These are phyloP conservation scores for Scopulariopsis brevicaulis DNA, from an alignment of 2,329 filamentous ascomycete species.

Conservation along the genomic window DNA sequence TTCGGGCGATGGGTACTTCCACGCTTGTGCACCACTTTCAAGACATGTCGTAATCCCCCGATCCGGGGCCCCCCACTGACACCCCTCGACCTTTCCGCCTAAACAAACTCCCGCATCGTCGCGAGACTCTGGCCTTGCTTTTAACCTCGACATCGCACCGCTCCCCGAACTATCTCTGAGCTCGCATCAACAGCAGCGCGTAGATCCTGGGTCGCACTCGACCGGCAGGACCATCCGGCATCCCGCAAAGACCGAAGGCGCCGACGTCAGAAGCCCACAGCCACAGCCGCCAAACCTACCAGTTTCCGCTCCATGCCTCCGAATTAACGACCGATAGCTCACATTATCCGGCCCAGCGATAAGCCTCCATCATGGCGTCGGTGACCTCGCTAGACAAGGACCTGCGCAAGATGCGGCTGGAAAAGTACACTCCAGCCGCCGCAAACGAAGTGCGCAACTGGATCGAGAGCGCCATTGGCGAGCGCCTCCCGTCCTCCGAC, in stretches of 20 bases:
- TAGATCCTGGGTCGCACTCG: too few species aligned
- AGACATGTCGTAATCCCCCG: not conserved
- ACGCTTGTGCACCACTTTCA: not conserved
- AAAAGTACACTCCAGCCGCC: slow-evolving; percentile 84
- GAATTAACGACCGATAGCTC: not conserved
- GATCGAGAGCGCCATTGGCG: slow-evolving; percentile 74
- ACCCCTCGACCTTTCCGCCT: not conserved
- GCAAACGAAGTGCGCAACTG: slow-evolving; percentile 76
- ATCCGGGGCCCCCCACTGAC: not conserved
- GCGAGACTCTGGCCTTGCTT: not conserved
- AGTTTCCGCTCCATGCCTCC: not conserved
- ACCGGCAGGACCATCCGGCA: not conserved
- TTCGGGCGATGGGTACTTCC: not conserved
- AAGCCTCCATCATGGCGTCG: slow-evolving; percentile 60
- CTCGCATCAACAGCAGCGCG: too few species aligned
- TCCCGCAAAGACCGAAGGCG: not conserved
- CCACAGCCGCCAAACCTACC: not conserved
- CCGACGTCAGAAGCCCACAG: not conserved
- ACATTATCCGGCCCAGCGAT: not conserved
- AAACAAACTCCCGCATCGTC: not conserved
- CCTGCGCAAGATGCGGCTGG: slow-evolving; percentile 82
- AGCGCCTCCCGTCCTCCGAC: slow-evolving; percentile 61
- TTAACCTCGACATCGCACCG: not conserved
- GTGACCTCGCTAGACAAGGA: slow-evolving; percentile 91
- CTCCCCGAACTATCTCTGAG: not conserved